phyloP scores from a whole-genome alignment of 306 rosid genomes.

The Alnus rubra region DNA sequence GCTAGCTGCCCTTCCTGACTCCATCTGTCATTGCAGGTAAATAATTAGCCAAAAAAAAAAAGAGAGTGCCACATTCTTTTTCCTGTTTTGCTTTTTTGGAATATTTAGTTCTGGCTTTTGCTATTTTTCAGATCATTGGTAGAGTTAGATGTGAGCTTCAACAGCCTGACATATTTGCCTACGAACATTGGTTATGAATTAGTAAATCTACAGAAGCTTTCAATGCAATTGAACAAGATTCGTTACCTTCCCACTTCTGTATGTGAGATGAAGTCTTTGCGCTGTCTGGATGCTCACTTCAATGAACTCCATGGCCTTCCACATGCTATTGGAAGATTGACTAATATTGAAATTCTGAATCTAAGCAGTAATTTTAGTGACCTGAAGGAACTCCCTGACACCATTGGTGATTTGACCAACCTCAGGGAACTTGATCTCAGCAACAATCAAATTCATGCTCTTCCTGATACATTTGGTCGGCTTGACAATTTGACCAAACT shows the following conservation, averaged over 20 bases:
- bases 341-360: conserved; percentile 64
- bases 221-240: conserved; percentile 73
- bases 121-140: conserved; percentile 76
- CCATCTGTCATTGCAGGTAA: conserved; percentile 85
- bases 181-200: conserved; percentile 86
- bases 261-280: conserved; percentile 79
- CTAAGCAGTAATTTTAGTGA: conserved; percentile 85
- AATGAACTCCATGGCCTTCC: conserved; percentile 92
- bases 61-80: neutral
- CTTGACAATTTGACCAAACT: conserved; percentile 75
- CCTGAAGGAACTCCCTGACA: conserved; percentile 73
- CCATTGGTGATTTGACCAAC: conserved; percentile 76
- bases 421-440: conserved; percentile 90
- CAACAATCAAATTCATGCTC: conserved; percentile 87
- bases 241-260: conserved; percentile 82
- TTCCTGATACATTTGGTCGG: conserved; percentile 91
- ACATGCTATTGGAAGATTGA: conserved; percentile 63
- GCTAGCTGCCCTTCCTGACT: conserved; percentile 72
- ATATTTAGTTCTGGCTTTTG: conserved; percentile 11
- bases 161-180: conserved; percentile 82
- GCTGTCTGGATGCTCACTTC: conserved; percentile 85
- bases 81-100: too few species aligned
- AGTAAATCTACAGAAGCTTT: conserved; percentile 60
- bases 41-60: neutral
- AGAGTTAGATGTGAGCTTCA: conserved; percentile 91